These are phyloP conservation scores for Nadsonia fulvescens DNA, from an alignment of 805 yeast species.

Conservation along the genomic window DNA sequence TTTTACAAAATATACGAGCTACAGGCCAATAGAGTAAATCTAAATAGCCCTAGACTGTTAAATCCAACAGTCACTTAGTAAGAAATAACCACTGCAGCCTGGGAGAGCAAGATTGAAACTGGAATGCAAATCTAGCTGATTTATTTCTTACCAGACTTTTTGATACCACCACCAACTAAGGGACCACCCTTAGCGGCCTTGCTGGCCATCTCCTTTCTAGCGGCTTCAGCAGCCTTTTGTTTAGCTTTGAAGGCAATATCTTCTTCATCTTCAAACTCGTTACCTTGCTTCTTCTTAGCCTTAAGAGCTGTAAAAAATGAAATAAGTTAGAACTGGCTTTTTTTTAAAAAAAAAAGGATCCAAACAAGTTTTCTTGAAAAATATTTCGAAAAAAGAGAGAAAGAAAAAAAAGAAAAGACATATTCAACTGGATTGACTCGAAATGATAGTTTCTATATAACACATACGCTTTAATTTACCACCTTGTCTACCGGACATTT, in stretches of 20 bases:
- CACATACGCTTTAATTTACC: constrained; percentile 78
- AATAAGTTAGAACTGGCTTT: neutral
- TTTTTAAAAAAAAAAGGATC: constrained; percentile 1
- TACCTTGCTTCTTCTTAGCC: constrained; percentile 69
- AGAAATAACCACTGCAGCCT: too few relatives aligned
- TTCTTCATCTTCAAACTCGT: constrained; percentile 57
- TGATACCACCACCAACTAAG: constrained; percentile 83
- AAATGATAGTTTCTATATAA: neutral
- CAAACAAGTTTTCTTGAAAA: neutral
- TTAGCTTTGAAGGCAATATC: constrained; percentile 81
- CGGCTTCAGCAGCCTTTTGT: constrained; percentile 88
- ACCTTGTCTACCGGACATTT: constrained; percentile 93
- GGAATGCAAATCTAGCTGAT: too few relatives aligned
- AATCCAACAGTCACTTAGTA: too few relatives aligned
- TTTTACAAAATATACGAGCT: too few relatives aligned
- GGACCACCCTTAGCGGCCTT: constrained; percentile 86
- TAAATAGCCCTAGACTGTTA: too few relatives aligned
- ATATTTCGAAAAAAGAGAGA: neutral
- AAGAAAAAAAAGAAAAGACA: neutral
- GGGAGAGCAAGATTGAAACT: too few relatives aligned
- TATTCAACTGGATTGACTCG: neutral
- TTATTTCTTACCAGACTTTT: constrained; percentile 32
- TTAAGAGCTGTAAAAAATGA: constrained; percentile 29
- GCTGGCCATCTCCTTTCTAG: constrained; percentile 76
- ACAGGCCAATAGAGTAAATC: too few relatives aligned